phyloP scores from a whole-genome alignment of 805 yeast genomes.

The Suhomyces vadensis region DNA sequence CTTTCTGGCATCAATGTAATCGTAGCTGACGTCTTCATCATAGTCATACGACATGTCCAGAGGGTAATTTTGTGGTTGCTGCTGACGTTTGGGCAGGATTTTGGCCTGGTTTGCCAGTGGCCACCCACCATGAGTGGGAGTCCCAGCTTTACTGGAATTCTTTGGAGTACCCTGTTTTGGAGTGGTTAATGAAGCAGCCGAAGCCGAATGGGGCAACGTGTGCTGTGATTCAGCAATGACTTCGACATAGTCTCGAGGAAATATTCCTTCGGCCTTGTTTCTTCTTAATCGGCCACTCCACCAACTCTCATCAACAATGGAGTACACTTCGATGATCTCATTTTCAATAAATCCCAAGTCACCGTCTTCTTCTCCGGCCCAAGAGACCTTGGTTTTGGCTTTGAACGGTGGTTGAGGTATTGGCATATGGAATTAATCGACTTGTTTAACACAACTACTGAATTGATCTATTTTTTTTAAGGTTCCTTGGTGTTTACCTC shows the following conservation, averaged over 20 bases:
- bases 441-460: too few relatives aligned
- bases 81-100: slow-evolving; percentile 13
- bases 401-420: slow-evolving; percentile 56
- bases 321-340: slow-evolving; percentile 81
- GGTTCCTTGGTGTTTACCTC: too few relatives aligned
- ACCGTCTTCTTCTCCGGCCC: slow-evolving; percentile 90
- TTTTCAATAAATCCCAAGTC: slow-evolving; percentile 95
- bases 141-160: slow-evolving; percentile 6
- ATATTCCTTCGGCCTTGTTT: slow-evolving; percentile 79
- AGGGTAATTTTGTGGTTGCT: slow-evolving; percentile 9
- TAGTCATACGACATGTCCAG: slow-evolving; percentile 17
- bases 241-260: slow-evolving; percentile 85
- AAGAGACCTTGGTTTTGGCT: slow-evolving; percentile 82
- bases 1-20: slow-evolving; percentile 13
- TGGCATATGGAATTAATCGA: slow-evolving; percentile 1
- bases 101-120: slow-evolving; percentile 6
- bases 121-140: slow-evolving; percentile 10
- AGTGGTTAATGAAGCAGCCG: slow-evolving; percentile 19
- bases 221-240: slow-evolving; percentile 33
- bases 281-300: slow-evolving; percentile 83
- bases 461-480: too few relatives aligned
- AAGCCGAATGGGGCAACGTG: slow-evolving; percentile 17
- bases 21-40: slow-evolving; percentile 26
- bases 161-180: slow-evolving; percentile 15
- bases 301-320: slow-evolving; percentile 86